Conservation (phyloP, 768 basidiomycete species). For the Boletellus ananiceps region DNA sequence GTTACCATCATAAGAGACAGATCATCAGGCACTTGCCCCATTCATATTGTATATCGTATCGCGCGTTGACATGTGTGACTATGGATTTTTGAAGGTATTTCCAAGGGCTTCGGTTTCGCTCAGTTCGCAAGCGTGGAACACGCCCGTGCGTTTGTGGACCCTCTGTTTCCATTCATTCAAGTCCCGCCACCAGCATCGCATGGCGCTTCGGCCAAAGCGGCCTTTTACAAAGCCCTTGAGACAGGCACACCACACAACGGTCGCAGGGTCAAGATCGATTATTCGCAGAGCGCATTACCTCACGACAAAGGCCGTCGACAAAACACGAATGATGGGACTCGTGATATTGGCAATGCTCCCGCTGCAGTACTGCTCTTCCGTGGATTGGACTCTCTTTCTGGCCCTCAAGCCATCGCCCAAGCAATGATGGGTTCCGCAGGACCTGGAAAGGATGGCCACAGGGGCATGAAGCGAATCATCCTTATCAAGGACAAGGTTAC, state of each 20-base stretch:
- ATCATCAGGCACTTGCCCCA: slow-evolving; percentile 88
- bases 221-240: slow-evolving; percentile 73
- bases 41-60: slow-evolving; percentile 64
- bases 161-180: slow-evolving; percentile 85
- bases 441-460: slow-evolving; percentile 69
- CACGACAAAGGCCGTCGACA: slow-evolving; percentile 62
- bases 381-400: slow-evolving; percentile 83
- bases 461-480: slow-evolving; percentile 83
- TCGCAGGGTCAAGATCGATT: slow-evolving; percentile 92
- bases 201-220: slow-evolving; percentile 68
- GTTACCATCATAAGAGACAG: slow-evolving; percentile 96
- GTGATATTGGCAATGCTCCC: slow-evolving; percentile 89
- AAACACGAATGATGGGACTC: slow-evolving; percentile 86
- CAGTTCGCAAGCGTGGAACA: slow-evolving; percentile 85
- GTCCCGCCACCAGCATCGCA: slow-evolving; percentile 90
- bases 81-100: slow-evolving; percentile 76
- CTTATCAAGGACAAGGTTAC: slow-evolving; percentile 87
- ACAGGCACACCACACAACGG: slow-evolving; percentile 69
- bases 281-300: slow-evolving; percentile 79
- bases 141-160: slow-evolving; percentile 87
- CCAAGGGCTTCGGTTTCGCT: slow-evolving; percentile 96
- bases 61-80: slow-evolving; percentile 70
- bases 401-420: slow-evolving; percentile 81
- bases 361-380: slow-evolving; percentile 83
- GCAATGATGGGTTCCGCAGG: slow-evolving; percentile 82